Evolutionary conservation across 768 basidiomycete genomes (phyloP).

Genomic region (Lactarius psammicola): DNA sequence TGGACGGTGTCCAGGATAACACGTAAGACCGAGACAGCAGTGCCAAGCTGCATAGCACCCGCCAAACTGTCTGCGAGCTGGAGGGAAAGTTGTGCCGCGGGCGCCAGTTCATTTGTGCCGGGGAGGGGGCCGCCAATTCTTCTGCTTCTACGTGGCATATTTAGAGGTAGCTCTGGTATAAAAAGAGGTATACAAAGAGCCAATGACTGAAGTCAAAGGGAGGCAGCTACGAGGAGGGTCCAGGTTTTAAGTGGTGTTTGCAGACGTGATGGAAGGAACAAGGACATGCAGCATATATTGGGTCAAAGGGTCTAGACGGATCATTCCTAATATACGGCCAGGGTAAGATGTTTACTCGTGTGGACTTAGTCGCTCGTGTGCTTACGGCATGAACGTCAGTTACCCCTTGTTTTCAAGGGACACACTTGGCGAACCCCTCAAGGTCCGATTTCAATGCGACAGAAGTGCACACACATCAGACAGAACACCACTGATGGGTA

Average conservation of each 20-base stretch:
- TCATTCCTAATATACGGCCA: background rate
- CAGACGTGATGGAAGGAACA: background rate
- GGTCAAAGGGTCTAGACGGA: background rate
- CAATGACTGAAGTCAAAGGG: background rate
- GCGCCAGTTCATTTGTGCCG: constrained; percentile 3
- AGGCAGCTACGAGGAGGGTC: background rate
- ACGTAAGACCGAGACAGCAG: constrained; percentile 1
- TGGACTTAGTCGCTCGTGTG: background rate
- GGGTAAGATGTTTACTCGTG: background rate
- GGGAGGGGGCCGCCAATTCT: constrained; percentile 1
- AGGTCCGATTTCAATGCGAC: background rate
- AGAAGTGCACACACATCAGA: background rate
- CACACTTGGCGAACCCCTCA: background rate
- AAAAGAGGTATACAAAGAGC: background rate
- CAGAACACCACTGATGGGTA: background rate
- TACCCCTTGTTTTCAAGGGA: background rate
- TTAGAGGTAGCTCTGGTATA: background rate
- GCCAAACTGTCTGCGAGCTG: constrained; percentile 14
- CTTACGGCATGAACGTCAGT: background rate
- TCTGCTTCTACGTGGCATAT: constrained; percentile 1
- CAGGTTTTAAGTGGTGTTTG: background rate
- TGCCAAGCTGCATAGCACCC: constrained; percentile 10
- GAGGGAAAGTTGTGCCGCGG: background rate
- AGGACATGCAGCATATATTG: background rate
- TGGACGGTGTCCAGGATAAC: constrained; percentile 6